Conservation (phyloP, 371 early-diverging fungal species). For the Mortierella sp. region DNA sequence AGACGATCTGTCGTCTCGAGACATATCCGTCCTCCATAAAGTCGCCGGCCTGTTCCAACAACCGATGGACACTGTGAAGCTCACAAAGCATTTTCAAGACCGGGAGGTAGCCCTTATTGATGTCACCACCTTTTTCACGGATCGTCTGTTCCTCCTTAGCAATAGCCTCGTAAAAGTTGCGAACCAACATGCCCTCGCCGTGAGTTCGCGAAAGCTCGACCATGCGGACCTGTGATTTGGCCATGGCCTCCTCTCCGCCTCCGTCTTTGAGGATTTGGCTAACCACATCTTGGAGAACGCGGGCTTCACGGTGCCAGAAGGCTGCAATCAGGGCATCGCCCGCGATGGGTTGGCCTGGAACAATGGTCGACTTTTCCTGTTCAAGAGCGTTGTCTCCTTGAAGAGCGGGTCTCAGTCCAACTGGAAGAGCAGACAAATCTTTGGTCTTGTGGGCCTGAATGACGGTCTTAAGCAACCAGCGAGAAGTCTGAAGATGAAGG, state of each 20-base stretch:
- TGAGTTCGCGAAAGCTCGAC: slow-evolving; percentile 75
- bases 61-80: slow-evolving; percentile 41
- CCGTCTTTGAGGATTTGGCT: slow-evolving; percentile 41
- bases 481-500: slow-evolving; percentile 75
- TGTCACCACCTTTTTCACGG: slow-evolving; percentile 13
- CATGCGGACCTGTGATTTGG: slow-evolving; percentile 47
- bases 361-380: slow-evolving; percentile 31
- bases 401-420: slow-evolving; percentile 30
- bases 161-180: slow-evolving; percentile 66
- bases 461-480: slow-evolving; percentile 72
- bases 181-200: slow-evolving; percentile 73
- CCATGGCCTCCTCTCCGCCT: slow-evolving; percentile 47
- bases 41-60: slow-evolving; percentile 42
- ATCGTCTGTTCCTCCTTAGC: slow-evolving; percentile 51
- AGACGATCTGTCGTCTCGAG: slow-evolving; percentile 28
- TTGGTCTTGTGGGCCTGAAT: slow-evolving; percentile 32
- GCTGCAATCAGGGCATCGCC: slow-evolving; percentile 32
- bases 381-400: slow-evolving; percentile 11
- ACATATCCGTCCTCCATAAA: slow-evolving; percentile 47
- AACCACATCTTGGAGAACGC: slow-evolving; percentile 48
- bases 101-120: slow-evolving; percentile 32
- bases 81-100: slow-evolving; percentile 38
- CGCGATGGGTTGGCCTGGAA: slow-evolving; percentile 23
- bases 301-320: slow-evolving; percentile 54
- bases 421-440: slow-evolving; percentile 31